Percentiles rank a stretch among this genome's conserved stretches.
Evolutionary conservation across 2,329 filamentous ascomycete species (phyloP).

Genomic region (Aspergillus sojae): DNA sequence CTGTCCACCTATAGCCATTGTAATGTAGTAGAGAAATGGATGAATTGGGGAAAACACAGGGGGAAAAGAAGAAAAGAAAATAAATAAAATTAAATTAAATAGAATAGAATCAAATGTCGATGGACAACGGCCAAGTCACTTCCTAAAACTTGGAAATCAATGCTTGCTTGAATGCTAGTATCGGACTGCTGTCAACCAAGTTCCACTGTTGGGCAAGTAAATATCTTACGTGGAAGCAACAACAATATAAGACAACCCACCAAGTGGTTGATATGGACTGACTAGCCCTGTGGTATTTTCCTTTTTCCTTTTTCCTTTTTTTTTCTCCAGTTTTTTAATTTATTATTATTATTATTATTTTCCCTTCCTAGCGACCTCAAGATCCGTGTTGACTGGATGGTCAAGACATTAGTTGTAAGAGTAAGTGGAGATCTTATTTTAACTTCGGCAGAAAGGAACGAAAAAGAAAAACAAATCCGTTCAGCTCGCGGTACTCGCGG

Average conservation of each 20-base stretch:
- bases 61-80: neutral
- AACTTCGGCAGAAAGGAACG: neutral
- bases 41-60: neutral
- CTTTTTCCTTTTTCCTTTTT: neutral
- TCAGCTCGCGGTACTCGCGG: conserved; percentile 2
- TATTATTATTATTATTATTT: too few relatives aligned
- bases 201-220: neutral
- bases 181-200: neutral
- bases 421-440: conserved; percentile 3
- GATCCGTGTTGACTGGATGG: neutral
- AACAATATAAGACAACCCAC: too few relatives aligned
- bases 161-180: too few relatives aligned
- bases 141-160: too few relatives aligned
- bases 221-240: neutral
- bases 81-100: neutral
- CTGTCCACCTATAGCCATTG: neutral
- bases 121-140: neutral
- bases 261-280: neutral
- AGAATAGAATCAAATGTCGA: neutral
- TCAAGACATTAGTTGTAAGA: neutral
- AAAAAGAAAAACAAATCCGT: neutral
- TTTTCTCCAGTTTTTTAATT: too few relatives aligned
- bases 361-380: neutral
- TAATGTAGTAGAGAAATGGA: neutral
- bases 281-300: neutral